phyloP scores from a whole-genome alignment of 495 filamentous ascomycete species.

The Aspergillus incahuasiensis region DNA sequence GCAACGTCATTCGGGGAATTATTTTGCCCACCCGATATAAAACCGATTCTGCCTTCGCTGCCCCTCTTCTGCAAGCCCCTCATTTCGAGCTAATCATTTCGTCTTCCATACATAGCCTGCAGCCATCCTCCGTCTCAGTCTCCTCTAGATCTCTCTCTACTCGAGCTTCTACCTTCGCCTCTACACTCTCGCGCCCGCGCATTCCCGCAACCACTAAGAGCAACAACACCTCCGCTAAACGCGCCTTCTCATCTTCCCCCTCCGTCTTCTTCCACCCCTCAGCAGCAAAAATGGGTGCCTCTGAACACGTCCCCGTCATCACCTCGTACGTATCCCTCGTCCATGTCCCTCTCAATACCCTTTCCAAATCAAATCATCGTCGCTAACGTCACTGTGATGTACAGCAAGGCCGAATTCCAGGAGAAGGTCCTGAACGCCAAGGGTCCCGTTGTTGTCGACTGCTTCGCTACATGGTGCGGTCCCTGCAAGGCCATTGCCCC shows the following conservation, averaged over 20 bases:
- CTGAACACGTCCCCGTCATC: conserved; percentile 28
- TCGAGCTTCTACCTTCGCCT: conserved; percentile 6
- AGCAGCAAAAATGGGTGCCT: conserved; percentile 48
- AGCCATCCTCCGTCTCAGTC: conserved; percentile 17
- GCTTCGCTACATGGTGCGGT: conserved; percentile 65
- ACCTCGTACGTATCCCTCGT: conserved; percentile 27
- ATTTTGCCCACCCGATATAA: conserved; percentile 12
- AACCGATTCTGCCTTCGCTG: conserved; percentile 8
- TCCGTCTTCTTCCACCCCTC: conserved; percentile 43
- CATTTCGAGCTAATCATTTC: conserved; percentile 22
- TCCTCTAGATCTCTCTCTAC: conserved; percentile 12
- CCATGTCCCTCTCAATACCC: neutral
- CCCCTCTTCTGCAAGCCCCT: conserved; percentile 22
- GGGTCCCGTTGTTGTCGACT: conserved; percentile 60
- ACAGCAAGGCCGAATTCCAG: conserved; percentile 59
- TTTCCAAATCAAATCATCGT: neutral
- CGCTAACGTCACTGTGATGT: neutral
- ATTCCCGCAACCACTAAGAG: conserved; percentile 17
- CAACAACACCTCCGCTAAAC: conserved; percentile 22
- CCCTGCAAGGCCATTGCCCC: conserved; percentile 91
- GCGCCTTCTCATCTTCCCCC: conserved; percentile 32
- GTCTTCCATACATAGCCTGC: conserved; percentile 15
- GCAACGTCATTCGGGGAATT: conserved; percentile 20
- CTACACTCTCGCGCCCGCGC: conserved; percentile 13
- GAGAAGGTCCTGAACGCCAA: conserved; percentile 29